Base-by-base conservation (phyloP, 805 yeast species). In the Saccharomycopsis guyanensis region DNA sequence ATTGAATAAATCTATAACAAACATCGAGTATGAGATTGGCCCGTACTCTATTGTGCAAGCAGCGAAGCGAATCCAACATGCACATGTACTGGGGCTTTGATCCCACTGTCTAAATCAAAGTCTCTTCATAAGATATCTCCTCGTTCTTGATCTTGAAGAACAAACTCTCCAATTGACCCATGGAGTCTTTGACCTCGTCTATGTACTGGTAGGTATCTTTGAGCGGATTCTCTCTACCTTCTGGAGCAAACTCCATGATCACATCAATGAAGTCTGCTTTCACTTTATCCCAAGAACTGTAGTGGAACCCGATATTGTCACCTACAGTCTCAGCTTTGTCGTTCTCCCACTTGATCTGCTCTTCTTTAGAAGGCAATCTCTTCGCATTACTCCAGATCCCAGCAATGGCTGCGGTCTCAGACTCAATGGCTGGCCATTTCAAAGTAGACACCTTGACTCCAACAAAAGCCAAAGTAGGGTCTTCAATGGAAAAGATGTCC, bases 361-460 rank as follows among this genome's bases (percentile, higher is more conserved):
- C 71, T 23, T 64, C 64, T 13, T 56, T 50, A 0, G 66, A 37
- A 1, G 80, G 80, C 22, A 74, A 56, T 8, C 51, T 12, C 22
- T 57, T 60, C 24, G 61, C 61, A 13, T 67, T 66, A 2, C 76
- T 63, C 76, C 78, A 76, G 3, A 73, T 71, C n/a, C 80, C 80
- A 13, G 77, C 75, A 42, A 76, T 61, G 0, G 79, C 78, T n/a
- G 76, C 72, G 1, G 78, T 75, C 40, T 66, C 60, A 1, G 71
- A 63, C 54, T 76, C 82, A 52, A 74, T 71, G 13, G 72, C 65
- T 42, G 72, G 71, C 62, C 73, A 75, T 51, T 69, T 66, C 22
- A 72, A 55, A 2, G 71, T 68, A 1, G 75, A 66, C 2, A 70
- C 55, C 13, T 46, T 61, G 5, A 63, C 55, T 0, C 77, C 79